Percentiles rank a stretch among this genome's conserved stretches.
These are phyloP conservation scores for Wakefieldia striispora DNA, from an alignment of 768 basidiomycete species.

Conservation along the genomic window DNA sequence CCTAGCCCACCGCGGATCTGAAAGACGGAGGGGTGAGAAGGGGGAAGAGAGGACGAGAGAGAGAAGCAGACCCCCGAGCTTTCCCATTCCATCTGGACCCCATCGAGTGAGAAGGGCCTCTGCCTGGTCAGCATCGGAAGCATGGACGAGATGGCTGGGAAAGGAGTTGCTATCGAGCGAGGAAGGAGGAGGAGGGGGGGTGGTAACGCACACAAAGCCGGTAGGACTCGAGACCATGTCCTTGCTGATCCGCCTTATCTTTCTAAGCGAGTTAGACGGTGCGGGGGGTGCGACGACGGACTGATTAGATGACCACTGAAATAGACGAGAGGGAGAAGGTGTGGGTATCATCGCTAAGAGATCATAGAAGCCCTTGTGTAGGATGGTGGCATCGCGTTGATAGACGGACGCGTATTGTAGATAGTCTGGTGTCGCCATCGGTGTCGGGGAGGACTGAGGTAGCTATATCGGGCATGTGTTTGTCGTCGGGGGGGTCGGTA, in stretches of 20 bases:
- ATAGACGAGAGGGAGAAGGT: slow-evolving; percentile 34
- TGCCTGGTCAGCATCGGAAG: slow-evolving; percentile 86
- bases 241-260: slow-evolving; percentile 72
- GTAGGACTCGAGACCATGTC: slow-evolving; percentile 86
- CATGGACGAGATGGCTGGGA: slow-evolving; percentile 81
- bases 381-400: slow-evolving; percentile 31
- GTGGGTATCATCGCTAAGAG: slow-evolving; percentile 73
- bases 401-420: too few relatives aligned
- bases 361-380: slow-evolving; percentile 92
- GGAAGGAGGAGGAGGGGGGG: neutral
- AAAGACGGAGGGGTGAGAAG: slow-evolving; percentile 23
- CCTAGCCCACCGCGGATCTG: slow-evolving; percentile 86
- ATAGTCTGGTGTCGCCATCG: slow-evolving; percentile 18
- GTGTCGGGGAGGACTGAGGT: neutral
- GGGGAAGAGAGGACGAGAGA: slow-evolving; percentile 10
- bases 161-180: neutral
- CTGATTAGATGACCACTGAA: slow-evolving; percentile 49
- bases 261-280: slow-evolving; percentile 35
- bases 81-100: slow-evolving; percentile 87
- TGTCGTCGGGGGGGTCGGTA: too few relatives aligned
- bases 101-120: slow-evolving; percentile 84
- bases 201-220: slow-evolving; percentile 73
- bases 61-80: slow-evolving; percentile 69
- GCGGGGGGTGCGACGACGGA: slow-evolving; percentile 49
- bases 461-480: too few relatives aligned